Conservation (phyloP, 371 early-diverging fungal genomes). For the Mucor racemosus region DNA sequence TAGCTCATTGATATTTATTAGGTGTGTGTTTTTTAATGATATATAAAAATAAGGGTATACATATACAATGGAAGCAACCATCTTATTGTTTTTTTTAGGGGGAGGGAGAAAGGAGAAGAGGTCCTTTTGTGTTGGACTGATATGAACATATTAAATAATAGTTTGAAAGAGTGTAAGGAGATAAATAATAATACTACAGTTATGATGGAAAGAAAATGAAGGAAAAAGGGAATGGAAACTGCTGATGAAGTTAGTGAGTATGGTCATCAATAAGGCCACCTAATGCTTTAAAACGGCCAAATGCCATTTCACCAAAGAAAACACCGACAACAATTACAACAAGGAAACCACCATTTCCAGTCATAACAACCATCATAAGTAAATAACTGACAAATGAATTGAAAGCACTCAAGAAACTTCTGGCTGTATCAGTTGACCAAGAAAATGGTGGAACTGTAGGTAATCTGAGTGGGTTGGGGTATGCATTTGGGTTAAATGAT, state of each 20-base stretch:
- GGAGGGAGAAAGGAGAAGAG: neutral
- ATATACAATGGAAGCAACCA: neutral
- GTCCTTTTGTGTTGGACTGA: neutral
- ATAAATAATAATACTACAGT: neutral
- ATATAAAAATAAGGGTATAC: neutral
- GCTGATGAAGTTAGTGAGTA: slow-evolving; percentile 25
- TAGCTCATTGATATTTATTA: neutral
- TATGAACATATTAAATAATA: neutral
- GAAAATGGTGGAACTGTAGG: slow-evolving; percentile 56
- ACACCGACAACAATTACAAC: slow-evolving; percentile 67
- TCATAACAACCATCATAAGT: slow-evolving; percentile 86
- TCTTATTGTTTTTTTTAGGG: neutral
- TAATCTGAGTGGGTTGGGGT: slow-evolving; percentile 27
- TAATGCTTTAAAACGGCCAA: slow-evolving; percentile 54
- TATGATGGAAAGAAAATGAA: too few relatives aligned
- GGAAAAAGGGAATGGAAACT: neutral
- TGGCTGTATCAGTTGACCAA: slow-evolving; percentile 56
- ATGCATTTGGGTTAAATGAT: slow-evolving; percentile 61
- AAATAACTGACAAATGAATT: slow-evolving; percentile 62
- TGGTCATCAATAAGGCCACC: slow-evolving; percentile 36
- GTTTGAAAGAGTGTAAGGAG: neutral
- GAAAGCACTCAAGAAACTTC: slow-evolving; percentile 54
- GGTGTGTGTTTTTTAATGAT: neutral
- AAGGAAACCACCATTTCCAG: slow-evolving; percentile 77
- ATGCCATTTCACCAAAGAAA: slow-evolving; percentile 70